Base-by-base conservation (phyloP, 306 rosid species). In the Potentilla sterilis region DNA sequence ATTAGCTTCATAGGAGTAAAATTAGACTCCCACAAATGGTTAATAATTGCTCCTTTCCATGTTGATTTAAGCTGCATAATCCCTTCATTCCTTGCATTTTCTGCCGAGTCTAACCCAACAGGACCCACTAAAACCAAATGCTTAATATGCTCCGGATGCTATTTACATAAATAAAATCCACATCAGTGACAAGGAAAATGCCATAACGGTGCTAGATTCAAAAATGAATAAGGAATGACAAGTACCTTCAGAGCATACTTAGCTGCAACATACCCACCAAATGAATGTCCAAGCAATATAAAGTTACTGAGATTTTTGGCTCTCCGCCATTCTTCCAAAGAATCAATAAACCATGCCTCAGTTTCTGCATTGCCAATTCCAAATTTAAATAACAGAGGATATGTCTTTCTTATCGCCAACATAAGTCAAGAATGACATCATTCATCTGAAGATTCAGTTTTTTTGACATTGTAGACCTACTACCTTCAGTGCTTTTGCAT, bases 261-360 rank as follows among this genome's bases (percentile, higher is more conserved):
- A 44, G 99, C 84, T 42, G 97, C 99, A 79, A 96, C 89, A 78
- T 96, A 96, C 44, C 99, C 99, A 54, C 99, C 99, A 87, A 96
- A 90, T 75, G 99, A 96, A 83, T 96, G 99, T 59, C 98, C 99
- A 34, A 96, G 93, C 47, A 96, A 80, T 71, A 96, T 83, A 87
- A 96, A 96, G 80, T 88, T 85, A 85, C 84, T 88, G 43, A 96
- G 86, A 75, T 90, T 92, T 88, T 96, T 96, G 62, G 97, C 97
- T 84, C 89, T 96, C 73, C 99, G 87, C 99, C 99, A 96, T 85
- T 92, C 97, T 81, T 96, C 99, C 69, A 96, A 82, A 19, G 99
- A 96, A 87, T 96, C 99, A 72, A 92, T 78, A 76, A 96, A 96
- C 99, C 99, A 92, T 13, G 91, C 88, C 83, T 92, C 98, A 4